phyloP scores from a whole-genome alignment of 2,329 filamentous ascomycete genomes.

The Sporothrix phasma region DNA sequence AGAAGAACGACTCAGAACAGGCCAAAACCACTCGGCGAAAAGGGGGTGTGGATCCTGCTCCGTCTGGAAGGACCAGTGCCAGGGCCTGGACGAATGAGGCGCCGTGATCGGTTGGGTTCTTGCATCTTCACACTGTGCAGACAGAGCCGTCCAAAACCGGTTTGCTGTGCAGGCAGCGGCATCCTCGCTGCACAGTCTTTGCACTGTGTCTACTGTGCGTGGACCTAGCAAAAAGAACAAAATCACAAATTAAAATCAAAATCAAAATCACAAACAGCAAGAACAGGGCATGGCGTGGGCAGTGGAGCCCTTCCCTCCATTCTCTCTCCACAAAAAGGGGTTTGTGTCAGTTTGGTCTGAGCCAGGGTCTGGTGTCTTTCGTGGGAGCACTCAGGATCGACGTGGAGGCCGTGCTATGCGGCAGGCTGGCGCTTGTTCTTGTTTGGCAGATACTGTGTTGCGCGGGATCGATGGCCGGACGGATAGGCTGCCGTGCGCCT shows the following conservation, averaged over 20 bases:
- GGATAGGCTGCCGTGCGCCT: neutral
- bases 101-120: neutral
- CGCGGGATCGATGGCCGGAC: neutral
- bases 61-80: neutral
- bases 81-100: neutral
- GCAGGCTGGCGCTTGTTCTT: no score
- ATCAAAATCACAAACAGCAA: no score
- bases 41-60: slow-evolving; percentile 1
- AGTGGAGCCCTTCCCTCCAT: neutral
- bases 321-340: neutral
- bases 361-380: neutral
- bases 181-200: neutral
- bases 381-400: no score
- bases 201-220: neutral
- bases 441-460: neutral
- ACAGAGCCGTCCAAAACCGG: neutral
- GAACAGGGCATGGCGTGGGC: neutral
- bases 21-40: neutral
- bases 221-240: neutral
- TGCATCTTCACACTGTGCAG: neutral
- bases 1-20: neutral
- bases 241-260: neutral
- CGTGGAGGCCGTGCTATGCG: no score
- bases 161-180: neutral
- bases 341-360: neutral